phyloP scores from a whole-genome alignment of 441 rosid species.

The Gossypium lobatum region DNA sequence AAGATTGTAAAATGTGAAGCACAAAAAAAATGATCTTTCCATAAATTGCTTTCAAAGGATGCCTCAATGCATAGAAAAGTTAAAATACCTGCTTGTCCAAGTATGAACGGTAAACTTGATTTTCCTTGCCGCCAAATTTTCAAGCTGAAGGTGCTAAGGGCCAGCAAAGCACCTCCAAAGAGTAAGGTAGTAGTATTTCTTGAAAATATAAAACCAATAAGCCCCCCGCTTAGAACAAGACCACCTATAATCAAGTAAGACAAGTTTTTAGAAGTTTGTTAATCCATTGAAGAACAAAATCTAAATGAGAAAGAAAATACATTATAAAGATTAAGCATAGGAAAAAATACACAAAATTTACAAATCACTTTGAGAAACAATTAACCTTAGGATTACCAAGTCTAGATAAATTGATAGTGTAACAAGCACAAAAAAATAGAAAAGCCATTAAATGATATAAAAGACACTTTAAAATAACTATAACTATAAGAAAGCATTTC shows the following conservation, averaged over 20 bases:
- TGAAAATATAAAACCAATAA: conserved; percentile 64
- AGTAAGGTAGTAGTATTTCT: conserved; percentile 53
- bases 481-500: neutral
- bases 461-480: neutral
- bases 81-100: conserved; percentile 84
- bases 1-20: neutral
- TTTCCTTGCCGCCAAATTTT: conserved; percentile 87
- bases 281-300: neutral
- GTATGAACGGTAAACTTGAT: conserved; percentile 76
- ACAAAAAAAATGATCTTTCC: neutral
- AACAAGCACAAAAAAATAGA: neutral
- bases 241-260: conserved; percentile 8
- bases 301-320: neutral
- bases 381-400: neutral
- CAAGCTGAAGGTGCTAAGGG: conserved; percentile 71
- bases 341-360: neutral
- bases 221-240: conserved; percentile 29
- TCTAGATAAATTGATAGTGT: neutral
- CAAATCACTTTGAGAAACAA: neutral
- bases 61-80: conserved; percentile 2
- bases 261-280: neutral
- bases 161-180: conserved; percentile 74
- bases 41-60: neutral
- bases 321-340: neutral
- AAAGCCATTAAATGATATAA: neutral